Conservation (phyloP, 2,329 filamentous ascomycete species). For the Rosellinia necatrix region DNA sequence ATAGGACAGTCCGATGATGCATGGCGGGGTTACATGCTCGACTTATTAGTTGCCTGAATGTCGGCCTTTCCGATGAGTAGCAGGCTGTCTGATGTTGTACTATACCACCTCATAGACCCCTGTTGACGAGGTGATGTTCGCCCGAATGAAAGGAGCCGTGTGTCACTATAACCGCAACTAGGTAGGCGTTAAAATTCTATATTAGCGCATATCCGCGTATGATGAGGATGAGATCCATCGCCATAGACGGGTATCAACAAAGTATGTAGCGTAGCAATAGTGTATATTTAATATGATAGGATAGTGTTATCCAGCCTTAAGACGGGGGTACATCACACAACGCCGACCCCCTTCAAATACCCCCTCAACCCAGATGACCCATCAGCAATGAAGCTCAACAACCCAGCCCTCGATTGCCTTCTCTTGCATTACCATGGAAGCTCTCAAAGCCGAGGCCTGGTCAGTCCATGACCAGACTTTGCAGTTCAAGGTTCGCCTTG, state of each 20-base stretch:
- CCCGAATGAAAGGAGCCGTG: not conserved
- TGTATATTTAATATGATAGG: not conserved
- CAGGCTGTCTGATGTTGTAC: not conserved
- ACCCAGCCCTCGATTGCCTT: not conserved
- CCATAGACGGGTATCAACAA: not conserved
- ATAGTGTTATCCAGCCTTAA: not conserved
- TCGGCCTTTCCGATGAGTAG: not conserved
- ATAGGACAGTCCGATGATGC: not conserved
- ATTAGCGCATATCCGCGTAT: not conserved
- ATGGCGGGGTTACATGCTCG: not conserved
- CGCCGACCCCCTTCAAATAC: not conserved
- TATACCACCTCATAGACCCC: not conserved
- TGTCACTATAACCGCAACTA: not conserved
- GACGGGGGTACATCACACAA: not conserved
- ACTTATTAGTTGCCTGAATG: not conserved
- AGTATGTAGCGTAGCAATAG: not conserved
- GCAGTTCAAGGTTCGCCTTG: not conserved
- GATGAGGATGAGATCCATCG: not conserved
- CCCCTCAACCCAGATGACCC: not conserved
- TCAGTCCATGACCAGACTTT: not conserved
- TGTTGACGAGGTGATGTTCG: not conserved
- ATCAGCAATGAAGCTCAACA: not conserved
- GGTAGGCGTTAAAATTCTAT: not conserved
- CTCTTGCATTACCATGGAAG: not conserved
- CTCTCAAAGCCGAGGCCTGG: not conserved